These are phyloP conservation scores for Oryza australiensis DNA, from an alignment of 176 grass and related monocot species.

Conservation along the genomic window DNA sequence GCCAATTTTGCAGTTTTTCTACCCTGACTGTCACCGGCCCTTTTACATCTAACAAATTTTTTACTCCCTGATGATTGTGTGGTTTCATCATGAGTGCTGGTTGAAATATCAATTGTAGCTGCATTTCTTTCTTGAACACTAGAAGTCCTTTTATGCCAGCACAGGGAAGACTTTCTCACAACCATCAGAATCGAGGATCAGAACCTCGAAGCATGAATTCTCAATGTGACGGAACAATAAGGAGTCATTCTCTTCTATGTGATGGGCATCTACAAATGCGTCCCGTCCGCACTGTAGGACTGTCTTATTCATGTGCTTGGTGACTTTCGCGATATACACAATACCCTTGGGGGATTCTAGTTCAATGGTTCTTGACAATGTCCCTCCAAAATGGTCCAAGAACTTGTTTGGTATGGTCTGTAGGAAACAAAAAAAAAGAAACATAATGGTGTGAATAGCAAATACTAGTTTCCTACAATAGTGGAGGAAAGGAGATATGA, in stretches of 20 bases:
- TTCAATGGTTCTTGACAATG: slow-evolving; percentile 19
- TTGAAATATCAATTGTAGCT: not conserved
- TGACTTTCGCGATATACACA: slow-evolving; percentile 24
- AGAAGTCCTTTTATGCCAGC: not conserved
- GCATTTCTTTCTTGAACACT: slow-evolving; percentile 8
- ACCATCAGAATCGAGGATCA: slow-evolving; percentile 31
- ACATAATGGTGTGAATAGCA: not conserved
- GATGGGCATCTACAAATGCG: slow-evolving; percentile 23
- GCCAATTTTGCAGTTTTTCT: not conserved
- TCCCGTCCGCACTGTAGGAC: slow-evolving; percentile 33
- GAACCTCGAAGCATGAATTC: slow-evolving; percentile 33
- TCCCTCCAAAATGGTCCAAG: slow-evolving; percentile 23
- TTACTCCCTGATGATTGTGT: slow-evolving; percentile 5
- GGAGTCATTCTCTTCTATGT: slow-evolving; percentile 30
- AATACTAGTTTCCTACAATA: not conserved
- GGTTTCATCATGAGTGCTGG: not conserved
- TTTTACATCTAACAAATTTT: not conserved
- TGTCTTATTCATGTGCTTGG: not conserved
- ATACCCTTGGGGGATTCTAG: slow-evolving; percentile 31
- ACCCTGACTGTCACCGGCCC: not conserved
- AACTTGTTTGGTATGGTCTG: slow-evolving; percentile 50
- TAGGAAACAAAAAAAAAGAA: not conserved
- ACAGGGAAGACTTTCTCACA: slow-evolving; percentile 26
- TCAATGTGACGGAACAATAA: slow-evolving; percentile 35
- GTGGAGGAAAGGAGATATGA: not conserved